Evolutionary conservation across 306 rosid species (phyloP), one percentile per base, ranked within the genome.

Genomic region (Glycine latifolia): DNA sequence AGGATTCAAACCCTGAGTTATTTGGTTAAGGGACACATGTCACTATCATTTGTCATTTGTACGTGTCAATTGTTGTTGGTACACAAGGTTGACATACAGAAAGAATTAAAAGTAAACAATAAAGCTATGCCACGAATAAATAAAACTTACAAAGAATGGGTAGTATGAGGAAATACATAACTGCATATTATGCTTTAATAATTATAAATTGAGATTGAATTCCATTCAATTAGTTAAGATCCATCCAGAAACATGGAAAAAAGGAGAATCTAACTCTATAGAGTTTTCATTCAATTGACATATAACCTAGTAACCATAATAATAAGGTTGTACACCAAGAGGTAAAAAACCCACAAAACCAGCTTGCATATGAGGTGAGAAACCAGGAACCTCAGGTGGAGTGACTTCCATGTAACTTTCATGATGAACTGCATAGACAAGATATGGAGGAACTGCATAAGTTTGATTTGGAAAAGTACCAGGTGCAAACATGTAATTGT

Each of bases 401-500:
- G 31, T 13, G 12, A 68, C 48, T 67, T 85, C 86, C 58, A 84
- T 68, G 9, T 88, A 82, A 50, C 44, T 37, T 37, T 66, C 75
- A 67, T 77, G 78, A 13, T 86, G 80, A 79, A 82, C 62, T 73
- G 80, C 46, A 78, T 92, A 90, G 2, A 55, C 80, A 10, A 26
- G 91, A 72, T 77, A 71, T 0, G 90, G 56, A 16, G 94, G 85
- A 70, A 77, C 82, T 0, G 78, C 86, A 83, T 75, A 87, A 69
- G 77, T 82, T 76, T 88, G 91, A 74, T 83, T 37, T 2, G 41
- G 93, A 83, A 75, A 90, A 46, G 90, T 68, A 56, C 89, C 78
- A 4, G 92, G 85, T 26, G 31, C 85, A 0, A 90, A 67, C 4
- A 65, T 85, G 76, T 26, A 90, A 44, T 85, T 81, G 78, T 83